Evolutionary conservation across 108 stramenopile genomes (phyloP), one percentile per base, ranked within the genome.

Genomic region (Skeletonema menzelii): DNA sequence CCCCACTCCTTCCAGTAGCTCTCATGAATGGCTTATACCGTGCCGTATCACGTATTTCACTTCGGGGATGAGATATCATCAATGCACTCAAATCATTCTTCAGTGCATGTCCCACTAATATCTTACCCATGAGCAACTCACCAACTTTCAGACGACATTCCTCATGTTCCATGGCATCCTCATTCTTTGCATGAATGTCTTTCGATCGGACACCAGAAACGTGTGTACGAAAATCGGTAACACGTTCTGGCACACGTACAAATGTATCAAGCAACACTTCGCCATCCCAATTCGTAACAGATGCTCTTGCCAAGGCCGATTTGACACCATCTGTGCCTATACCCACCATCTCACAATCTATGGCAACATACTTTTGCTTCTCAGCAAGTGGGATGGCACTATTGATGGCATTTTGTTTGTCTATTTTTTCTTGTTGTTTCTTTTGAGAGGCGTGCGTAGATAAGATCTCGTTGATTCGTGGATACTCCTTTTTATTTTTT

Each of bases 341-440:
- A 27, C 98, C 97, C 44, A 99, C 98, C 98, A 99, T 99, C 77
- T 99, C 98, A 77, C 98, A 99, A 82, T 99, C 98, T 59, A 99
- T 64, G 8, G 93, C 97, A 22, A 95, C 64, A 69, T 94, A 96
- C 37, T 77, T 77, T 27, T 70, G 42, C 63, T 84, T 64, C 28
- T 83, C 67, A 28, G 80, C 64, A 22, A 63, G 24, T 37, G 85
- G 79, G 0, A 83, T 44, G 27, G 76, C 84, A 40, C 83, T 67
- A 20, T 67, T 84, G 67, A 66, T 77, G 42, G 88, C 76, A 62
- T 70, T 74, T 38, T 34, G 78, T 56, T 79, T 64, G 22, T 56
- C 22, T 22, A 70, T 53, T 60, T 72, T 65, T 63, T 87, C 58
- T 37, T 76, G 15, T 46, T 77, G 49, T 56, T 80, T 76, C 58